A percentile compares a stretch with the other conserved stretches of the same genome.
Evolutionary conservation across 306 rosid species (phyloP).

Genomic region (Medicago truncatula): DNA sequence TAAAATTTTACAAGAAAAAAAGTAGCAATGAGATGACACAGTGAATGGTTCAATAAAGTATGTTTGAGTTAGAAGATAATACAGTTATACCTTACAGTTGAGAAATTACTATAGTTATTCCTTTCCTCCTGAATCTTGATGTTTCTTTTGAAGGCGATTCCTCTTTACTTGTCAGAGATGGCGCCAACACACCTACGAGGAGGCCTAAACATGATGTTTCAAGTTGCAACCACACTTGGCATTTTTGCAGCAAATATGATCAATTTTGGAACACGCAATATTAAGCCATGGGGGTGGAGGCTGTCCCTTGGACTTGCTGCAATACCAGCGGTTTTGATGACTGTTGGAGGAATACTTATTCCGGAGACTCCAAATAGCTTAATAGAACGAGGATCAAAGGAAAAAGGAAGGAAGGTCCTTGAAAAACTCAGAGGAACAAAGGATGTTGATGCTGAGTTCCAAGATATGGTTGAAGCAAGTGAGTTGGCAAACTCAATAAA

Average conservation of each 20-base stretch:
- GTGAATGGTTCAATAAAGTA: not conserved
- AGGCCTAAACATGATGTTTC: slow-evolving; percentile 92
- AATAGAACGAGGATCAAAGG: slow-evolving; percentile 63
- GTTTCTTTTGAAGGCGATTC: slow-evolving; percentile 74
- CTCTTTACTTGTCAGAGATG: slow-evolving; percentile 89
- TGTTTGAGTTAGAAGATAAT: not conserved
- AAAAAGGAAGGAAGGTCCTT: slow-evolving; percentile 60
- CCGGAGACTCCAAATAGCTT: slow-evolving; percentile 93
- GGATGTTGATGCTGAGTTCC: slow-evolving; percentile 78
- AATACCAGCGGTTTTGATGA: slow-evolving; percentile 76
- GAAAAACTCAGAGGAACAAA: slow-evolving; percentile 75
- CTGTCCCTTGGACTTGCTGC: slow-evolving; percentile 86
- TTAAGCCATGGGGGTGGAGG: slow-evolving; percentile 91
- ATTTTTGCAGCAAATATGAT: slow-evolving; percentile 91
- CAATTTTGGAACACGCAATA: slow-evolving; percentile 80
- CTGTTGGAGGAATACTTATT: slow-evolving; percentile 78
- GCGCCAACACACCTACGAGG: slow-evolving; percentile 96
- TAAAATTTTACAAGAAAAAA: too few species aligned
- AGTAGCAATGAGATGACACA: not conserved
- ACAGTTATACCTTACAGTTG: not conserved
- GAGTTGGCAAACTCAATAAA: slow-evolving; percentile 66
- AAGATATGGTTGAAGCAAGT: slow-evolving; percentile 87
- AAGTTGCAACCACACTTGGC: slow-evolving; percentile 86
- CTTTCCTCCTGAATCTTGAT: slow-evolving; percentile 18
- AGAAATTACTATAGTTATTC: not conserved